A percentile compares a stretch with the other conserved stretches of the same genome.
phyloP scores from a whole-genome alignment of 169 alveolate species.

The Eimeria acervulina region DNA sequence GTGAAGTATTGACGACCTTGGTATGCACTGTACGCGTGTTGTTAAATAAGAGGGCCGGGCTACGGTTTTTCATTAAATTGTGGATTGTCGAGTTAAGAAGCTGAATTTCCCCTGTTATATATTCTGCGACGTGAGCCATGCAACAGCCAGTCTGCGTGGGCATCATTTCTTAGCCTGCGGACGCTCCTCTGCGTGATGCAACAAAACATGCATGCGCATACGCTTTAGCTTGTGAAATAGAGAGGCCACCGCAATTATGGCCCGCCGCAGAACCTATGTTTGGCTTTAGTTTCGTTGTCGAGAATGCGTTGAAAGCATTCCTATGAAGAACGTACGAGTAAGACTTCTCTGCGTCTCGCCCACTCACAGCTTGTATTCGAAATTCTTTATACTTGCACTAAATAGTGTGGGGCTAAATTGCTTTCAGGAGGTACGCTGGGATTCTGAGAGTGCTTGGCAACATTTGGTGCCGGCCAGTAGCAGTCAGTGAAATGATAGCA shows the following conservation, averaged over 20 bases:
- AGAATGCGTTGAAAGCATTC: neutral
- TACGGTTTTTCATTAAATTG: no score
- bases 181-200: no score
- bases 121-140: no score
- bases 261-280: neutral
- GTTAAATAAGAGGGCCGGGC: no score
- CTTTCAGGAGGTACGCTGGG: neutral
- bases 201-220: neutral
- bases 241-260: neutral
- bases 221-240: neutral
- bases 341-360: neutral
- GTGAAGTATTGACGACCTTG: no score
- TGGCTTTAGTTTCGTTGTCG: neutral
- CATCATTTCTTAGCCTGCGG: no score
- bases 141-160: no score
- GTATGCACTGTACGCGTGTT: no score
- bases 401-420: neutral
- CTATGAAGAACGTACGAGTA: neutral
- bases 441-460: neutral
- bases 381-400: neutral
- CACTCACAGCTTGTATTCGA: neutral
- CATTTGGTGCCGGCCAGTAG: neutral
- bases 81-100: no score
- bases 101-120: no score
- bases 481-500: neutral